phyloP scores from a whole-genome alignment of 768 basidiomycete genomes.

The Rhizopogon sp. region DNA sequence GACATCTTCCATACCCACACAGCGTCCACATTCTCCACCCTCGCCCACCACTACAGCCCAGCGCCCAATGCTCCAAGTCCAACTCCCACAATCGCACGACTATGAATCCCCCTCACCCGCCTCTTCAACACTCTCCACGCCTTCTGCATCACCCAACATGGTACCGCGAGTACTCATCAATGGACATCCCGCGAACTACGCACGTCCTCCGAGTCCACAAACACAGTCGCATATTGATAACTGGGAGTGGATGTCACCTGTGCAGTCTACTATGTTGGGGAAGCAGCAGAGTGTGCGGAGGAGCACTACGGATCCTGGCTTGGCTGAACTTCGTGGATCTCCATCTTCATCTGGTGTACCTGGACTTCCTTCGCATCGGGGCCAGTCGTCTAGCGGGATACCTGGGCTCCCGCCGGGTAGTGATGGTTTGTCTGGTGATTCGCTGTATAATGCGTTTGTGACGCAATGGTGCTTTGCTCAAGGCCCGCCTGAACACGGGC shows the following conservation, averaged over 20 bases:
- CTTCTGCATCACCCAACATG: constrained; percentile 15
- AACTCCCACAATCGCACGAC: background rate
- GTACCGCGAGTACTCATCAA: constrained; percentile 19
- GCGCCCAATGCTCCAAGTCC: background rate
- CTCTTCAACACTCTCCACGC: constrained; percentile 24
- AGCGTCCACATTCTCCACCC: background rate
- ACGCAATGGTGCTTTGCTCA: constrained; percentile 67
- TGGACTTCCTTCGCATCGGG: constrained; percentile 17
- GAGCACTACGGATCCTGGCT: constrained; percentile 6
- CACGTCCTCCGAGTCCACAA: background rate
- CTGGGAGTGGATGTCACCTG: constrained; percentile 20
- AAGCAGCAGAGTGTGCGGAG: background rate
- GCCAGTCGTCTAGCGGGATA: background rate
- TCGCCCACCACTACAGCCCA: background rate
- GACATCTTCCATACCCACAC: background rate
- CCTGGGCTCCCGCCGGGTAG: constrained; percentile 4
- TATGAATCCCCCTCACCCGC: constrained; percentile 18
- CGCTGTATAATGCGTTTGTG: constrained; percentile 56
- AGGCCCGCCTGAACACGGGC: constrained; percentile 23
- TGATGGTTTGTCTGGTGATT: constrained; percentile 16
- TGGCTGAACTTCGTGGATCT: background rate
- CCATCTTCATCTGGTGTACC: constrained; percentile 3
- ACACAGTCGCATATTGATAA: constrained; percentile 5
- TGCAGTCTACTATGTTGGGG: background rate
- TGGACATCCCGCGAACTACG: constrained; percentile 19